These are phyloP conservation scores for Coemansia sp. DNA, from an alignment of 192 early-diverging fungal genomes.

Conservation along the genomic window DNA sequence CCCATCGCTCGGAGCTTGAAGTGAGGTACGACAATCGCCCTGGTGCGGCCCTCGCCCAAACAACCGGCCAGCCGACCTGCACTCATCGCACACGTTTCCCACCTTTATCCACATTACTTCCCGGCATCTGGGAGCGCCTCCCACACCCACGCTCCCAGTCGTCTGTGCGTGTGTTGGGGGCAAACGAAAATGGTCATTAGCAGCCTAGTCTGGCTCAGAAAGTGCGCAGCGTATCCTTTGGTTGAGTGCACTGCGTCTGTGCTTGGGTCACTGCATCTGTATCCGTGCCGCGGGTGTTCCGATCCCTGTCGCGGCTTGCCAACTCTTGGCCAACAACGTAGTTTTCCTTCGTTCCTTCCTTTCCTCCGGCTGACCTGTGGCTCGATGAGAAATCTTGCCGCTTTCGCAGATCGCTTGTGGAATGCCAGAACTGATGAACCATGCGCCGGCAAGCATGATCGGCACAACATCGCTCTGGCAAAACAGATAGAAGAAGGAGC, in stretches of 20 bases:
- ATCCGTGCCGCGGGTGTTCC: neutral
- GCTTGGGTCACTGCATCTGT: neutral
- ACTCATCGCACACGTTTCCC: neutral
- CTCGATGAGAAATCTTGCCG: conserved; percentile 3
- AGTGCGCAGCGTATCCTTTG: neutral
- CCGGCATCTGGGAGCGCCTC: neutral
- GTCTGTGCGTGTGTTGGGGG: neutral
- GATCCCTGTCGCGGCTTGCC: neutral
- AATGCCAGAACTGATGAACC: neutral
- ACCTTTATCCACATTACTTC: neutral
- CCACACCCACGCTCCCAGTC: neutral
- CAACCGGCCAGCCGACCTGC: neutral
- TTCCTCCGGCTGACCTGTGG: neutral
- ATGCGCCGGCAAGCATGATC: conserved; percentile 1
- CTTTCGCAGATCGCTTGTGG: neutral
- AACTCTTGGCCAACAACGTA: neutral
- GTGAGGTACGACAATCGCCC: neutral
- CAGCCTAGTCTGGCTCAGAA: neutral
- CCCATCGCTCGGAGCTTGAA: neutral
- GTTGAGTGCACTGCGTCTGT: neutral
- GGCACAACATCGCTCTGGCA: neutral
- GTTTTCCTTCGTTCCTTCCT: neutral
- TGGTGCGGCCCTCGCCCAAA: neutral
- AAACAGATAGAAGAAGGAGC: neutral
- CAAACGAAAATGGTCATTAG: neutral